A percentile compares a stretch with the other conserved stretches of the same genome.
Evolutionary conservation across 1,139 yeast genomes (phyloP).

Genomic region (Keqinozyma sinolaborantium): DNA sequence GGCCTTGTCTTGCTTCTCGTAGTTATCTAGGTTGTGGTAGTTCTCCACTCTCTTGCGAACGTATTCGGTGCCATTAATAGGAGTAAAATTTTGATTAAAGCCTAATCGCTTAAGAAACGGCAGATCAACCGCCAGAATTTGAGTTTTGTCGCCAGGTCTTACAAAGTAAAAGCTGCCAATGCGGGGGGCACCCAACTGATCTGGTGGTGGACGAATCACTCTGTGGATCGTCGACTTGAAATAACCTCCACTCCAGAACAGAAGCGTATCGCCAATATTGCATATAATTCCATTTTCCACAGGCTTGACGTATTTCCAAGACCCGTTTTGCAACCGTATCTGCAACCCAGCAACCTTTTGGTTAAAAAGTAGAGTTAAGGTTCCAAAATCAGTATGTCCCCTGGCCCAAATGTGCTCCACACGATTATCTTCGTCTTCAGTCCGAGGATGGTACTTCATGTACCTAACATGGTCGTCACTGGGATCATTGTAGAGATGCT

Average conservation of each 20-base stretch:
- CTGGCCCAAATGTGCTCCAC: conserved; percentile 28
- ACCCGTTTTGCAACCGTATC: conserved; percentile 19
- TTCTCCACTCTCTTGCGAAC: conserved; percentile 25
- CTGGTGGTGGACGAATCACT: conserved; percentile 28
- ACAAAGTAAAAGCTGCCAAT: conserved; percentile 32
- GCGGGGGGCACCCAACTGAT: conserved; percentile 24
- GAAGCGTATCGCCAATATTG: conserved; percentile 28
- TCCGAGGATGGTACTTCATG: conserved; percentile 28
- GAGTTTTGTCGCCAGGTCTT: conserved; percentile 29
- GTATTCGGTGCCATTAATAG: conserved; percentile 26
- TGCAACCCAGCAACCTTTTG: conserved; percentile 29
- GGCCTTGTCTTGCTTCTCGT: conserved; percentile 19
- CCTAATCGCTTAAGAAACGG: conserved; percentile 27
- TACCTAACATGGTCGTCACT: conserved; percentile 31
- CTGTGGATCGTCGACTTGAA: conserved; percentile 29
- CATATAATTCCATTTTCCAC: conserved; percentile 26
- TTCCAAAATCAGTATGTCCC: conserved; percentile 30
- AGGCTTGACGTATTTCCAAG: conserved; percentile 27
- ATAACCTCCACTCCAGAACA: conserved; percentile 30
- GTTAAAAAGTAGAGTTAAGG: conserved; percentile 23
- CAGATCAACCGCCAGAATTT: conserved; percentile 26
- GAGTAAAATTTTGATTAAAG: conserved; percentile 17
- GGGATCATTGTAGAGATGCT: conserved; percentile 25
- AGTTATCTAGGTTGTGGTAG: conserved; percentile 20
- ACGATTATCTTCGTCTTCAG: conserved; percentile 20